phyloP scores from a whole-genome alignment of 78 protist genomes.

The Isochrysis galbana region DNA sequence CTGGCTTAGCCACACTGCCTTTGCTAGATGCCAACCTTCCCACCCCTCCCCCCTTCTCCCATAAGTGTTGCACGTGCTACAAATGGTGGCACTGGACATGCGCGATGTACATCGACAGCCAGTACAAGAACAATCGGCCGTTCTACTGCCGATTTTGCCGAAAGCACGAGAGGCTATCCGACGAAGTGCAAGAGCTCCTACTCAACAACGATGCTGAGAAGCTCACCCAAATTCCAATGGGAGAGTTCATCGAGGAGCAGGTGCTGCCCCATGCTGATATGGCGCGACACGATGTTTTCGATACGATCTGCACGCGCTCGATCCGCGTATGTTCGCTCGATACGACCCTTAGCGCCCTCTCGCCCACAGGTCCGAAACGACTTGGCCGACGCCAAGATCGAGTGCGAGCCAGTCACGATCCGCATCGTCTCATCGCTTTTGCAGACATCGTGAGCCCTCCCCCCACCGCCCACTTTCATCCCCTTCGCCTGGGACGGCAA shows the following conservation, averaged over 20 bases:
- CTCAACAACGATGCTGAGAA: not conserved
- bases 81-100: not conserved
- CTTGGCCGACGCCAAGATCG: not conserved
- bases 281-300: no score
- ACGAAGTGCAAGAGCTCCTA: not conserved
- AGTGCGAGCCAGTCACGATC: not conserved
- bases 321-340: no score
- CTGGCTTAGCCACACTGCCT: no score
- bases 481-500: no score
- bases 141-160: not conserved
- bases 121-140: not conserved
- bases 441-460: not conserved
- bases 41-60: slow-evolving; percentile 9
- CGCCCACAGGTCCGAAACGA: not conserved
- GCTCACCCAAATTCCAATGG: not conserved
- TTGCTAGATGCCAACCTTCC: not conserved
- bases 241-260: not conserved
- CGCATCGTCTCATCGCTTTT: not conserved
- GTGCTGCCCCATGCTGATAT: no score
- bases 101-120: not conserved
- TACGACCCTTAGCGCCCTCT: no score
- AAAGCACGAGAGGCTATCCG: not conserved
- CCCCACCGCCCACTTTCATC: no score
- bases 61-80: not conserved
- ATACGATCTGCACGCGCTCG: no score